A percentile compares a stretch with the other conserved stretches of the same genome.
Conservation (phyloP, 192 early-diverging fungal genomes). For the Geosiphon pyriformis region DNA sequence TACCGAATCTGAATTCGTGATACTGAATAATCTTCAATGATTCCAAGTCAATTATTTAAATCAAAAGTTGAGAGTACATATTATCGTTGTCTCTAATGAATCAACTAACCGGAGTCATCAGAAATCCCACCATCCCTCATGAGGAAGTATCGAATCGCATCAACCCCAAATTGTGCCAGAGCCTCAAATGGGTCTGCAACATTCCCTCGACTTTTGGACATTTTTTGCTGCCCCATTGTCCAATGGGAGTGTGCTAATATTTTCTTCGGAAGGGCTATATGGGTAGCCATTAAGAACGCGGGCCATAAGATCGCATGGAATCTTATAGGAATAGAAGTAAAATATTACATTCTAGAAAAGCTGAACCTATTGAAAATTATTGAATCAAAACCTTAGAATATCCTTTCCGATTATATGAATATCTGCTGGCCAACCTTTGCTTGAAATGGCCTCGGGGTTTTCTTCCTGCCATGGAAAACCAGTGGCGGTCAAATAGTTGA, state of each 20-base stretch:
- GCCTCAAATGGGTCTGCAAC: conserved; percentile 80
- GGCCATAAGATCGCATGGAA: conserved; percentile 99
- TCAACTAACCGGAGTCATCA: conserved; percentile 67
- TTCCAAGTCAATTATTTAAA: conserved; percentile 2
- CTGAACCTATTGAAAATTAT: too few relatives aligned
- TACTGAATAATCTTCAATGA: conserved; percentile 58
- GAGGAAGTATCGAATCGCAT: conserved; percentile 84
- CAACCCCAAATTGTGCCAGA: conserved; percentile 72
- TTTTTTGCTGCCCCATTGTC: conserved; percentile 84
- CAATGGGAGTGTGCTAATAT: conserved; percentile 95
- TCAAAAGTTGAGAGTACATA: conserved; percentile 3
- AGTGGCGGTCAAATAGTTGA: conserved; percentile 83
- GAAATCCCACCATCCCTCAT: conserved; percentile 85
- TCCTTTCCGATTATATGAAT: conserved; percentile 93
- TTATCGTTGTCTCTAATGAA: background rate
- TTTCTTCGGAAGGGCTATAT: conserved; percentile 63
- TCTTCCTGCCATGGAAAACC: conserved; percentile 71
- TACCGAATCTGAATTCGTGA: conserved; percentile 63
- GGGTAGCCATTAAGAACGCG: conserved; percentile 87
- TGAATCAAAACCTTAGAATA: conserved; percentile 82
- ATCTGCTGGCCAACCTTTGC: conserved; percentile 58
- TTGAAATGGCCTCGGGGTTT: conserved; percentile 21
- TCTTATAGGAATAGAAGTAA: conserved; percentile 29
- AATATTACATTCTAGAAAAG: too few relatives aligned
- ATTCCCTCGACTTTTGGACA: conserved; percentile 93